These are phyloP conservation scores for Hericium erinaceus DNA, from an alignment of 768 basidiomycete genomes.

Conservation along the genomic window DNA sequence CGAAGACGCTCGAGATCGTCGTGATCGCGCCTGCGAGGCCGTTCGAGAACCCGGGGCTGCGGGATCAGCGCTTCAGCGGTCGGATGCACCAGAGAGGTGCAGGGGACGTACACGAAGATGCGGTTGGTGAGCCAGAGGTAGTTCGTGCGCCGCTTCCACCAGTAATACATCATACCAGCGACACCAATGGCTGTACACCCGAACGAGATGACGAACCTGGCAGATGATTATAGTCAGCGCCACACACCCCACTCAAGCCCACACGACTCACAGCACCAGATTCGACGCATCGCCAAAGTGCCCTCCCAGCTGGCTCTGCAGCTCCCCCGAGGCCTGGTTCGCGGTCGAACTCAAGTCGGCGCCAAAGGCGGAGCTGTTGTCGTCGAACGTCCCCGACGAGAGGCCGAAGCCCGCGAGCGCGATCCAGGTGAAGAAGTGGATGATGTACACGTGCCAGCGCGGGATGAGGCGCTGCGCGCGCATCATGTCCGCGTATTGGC, in stretches of 20 bases:
- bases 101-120: slow-evolving; percentile 2
- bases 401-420: slow-evolving; percentile 11
- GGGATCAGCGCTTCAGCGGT: neutral
- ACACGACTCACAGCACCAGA: slow-evolving; percentile 4
- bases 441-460: slow-evolving; percentile 1
- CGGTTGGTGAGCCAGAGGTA: slow-evolving; percentile 6
- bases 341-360: neutral
- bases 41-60: slow-evolving; percentile 5
- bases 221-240: neutral
- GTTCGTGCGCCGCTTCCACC: slow-evolving; percentile 7
- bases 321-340: neutral
- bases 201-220: slow-evolving; percentile 4
- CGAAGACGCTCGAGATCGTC: slow-evolving; percentile 3
- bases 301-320: neutral
- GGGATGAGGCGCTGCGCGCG: slow-evolving; percentile 6
- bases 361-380: neutral
- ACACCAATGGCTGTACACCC: slow-evolving; percentile 5
- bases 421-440: slow-evolving; percentile 9
- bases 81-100: neutral
- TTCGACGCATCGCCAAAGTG: neutral
- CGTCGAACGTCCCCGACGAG: slow-evolving; percentile 7
- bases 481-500: slow-evolving; percentile 4
- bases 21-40: slow-evolving; percentile 7
- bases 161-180: slow-evolving; percentile 6
- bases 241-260: neutral